Evolutionary conservation across 768 basidiomycete genomes (phyloP).

Genomic region (Agrocybe pediades): DNA sequence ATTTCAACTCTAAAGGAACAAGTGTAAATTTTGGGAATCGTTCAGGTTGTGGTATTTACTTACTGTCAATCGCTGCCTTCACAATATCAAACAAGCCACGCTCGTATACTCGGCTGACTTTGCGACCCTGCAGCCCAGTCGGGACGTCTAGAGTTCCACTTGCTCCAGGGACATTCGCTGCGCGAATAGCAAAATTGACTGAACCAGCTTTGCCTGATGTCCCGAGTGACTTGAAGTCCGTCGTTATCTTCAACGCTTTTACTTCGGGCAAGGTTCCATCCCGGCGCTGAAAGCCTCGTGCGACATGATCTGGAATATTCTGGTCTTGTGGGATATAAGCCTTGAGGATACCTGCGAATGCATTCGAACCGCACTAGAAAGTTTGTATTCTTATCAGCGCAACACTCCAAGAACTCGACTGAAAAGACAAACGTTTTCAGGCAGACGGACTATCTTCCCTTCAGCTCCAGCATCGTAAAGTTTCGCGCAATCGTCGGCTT

Average conservation of each 20-base stretch:
- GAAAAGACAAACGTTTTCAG: no score
- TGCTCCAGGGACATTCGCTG: slow-evolving; percentile 32
- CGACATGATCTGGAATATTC: slow-evolving; percentile 34
- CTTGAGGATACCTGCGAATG: slow-evolving; percentile 43
- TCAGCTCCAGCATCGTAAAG: no score
- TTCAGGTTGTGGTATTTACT: no score
- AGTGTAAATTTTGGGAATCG: not conserved
- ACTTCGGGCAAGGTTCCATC: slow-evolving; percentile 37
- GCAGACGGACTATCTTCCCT: no score
- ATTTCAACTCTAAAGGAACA: slow-evolving; percentile 15
- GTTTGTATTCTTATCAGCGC: no score
- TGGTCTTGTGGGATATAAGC: slow-evolving; percentile 46
- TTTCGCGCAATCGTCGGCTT: no score
- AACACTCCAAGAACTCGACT: no score
- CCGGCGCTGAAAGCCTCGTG: slow-evolving; percentile 29
- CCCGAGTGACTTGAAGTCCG: slow-evolving; percentile 29
- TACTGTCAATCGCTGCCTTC: slow-evolving; percentile 27
- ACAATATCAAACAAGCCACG: slow-evolving; percentile 31
- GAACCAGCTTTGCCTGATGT: slow-evolving; percentile 16
- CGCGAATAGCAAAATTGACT: slow-evolving; percentile 34
- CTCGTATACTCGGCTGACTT: slow-evolving; percentile 15
- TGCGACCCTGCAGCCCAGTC: slow-evolving; percentile 12
- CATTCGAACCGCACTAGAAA: slow-evolving; percentile 38
- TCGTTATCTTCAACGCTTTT: slow-evolving; percentile 41
- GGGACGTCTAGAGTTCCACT: slow-evolving; percentile 21